Base-by-base conservation (phyloP, 1,284 basidiomycete species). In the Sparassis latifolia region DNA sequence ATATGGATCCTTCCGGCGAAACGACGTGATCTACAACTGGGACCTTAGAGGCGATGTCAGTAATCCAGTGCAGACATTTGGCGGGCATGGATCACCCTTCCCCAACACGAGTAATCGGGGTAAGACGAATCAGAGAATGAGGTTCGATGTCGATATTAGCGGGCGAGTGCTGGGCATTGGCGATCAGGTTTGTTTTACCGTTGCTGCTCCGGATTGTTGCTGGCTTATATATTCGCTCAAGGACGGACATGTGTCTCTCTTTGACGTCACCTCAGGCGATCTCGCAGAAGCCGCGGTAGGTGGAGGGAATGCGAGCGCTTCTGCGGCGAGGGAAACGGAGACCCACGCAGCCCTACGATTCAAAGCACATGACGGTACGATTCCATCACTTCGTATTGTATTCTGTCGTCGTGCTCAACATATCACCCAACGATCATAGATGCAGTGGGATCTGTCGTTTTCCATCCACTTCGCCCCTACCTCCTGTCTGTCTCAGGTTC, bases 1-100 rank as follows among this genome's bases (percentile, higher is more conserved):
- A 20, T 94, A 91, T 57, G 86, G 88, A 0, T 77, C 88, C 0
- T 93, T 89, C 54, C 77, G 93, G 10, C 74, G 86, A 9, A 76
- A 77, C n/a, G 71, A 73, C 9, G 62, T 61, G 0, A 76, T 95
- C 31, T 85, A 85, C 59, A 76, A 78, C 46, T 96, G 86, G 84
- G 93, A 96, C 64, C 63, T 93, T 5, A 77, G 92, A 3, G 75
- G 83, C 0, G 77, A 86, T 56, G 70, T 79, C 1, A 72, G 74
- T 27, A 52, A 55, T 0, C 80, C 84, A 0, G 47, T 80, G 2
- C 70, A 68, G 28, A 66, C 73, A 20, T 76, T 74, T 64, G 50
- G 63, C 53, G 47, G 47, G 45, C 29, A 46, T 10, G 30, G 27
- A 2, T 31, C n/a, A 20, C 55, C 57, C 54, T 58, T 40, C 5